Evolutionary conservation across 345 rosid genomes (phyloP).

Genomic region (Kandelia obovata): DNA sequence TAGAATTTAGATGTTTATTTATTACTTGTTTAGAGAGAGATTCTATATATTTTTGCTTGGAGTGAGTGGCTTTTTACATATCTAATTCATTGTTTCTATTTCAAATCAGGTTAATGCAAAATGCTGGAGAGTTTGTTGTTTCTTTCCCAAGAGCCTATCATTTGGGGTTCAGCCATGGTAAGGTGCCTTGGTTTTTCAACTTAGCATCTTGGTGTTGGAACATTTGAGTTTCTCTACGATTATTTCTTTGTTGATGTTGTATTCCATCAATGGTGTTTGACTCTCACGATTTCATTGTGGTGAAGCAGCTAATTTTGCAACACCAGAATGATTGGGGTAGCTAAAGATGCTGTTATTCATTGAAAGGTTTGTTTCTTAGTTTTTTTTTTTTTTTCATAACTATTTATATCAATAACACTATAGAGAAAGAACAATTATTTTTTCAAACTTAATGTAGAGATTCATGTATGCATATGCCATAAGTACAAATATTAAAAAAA

Average conservation of each 20-base stretch:
- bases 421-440: too few relatives aligned
- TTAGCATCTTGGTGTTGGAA: neutral
- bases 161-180: constrained; percentile 97
- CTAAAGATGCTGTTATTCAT: constrained; percentile 76
- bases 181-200: constrained; percentile 32
- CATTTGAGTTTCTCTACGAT: constrained; percentile 6
- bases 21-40: too few relatives aligned
- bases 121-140: constrained; percentile 80
- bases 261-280: constrained; percentile 10
- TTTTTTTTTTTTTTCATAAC: too few relatives aligned
- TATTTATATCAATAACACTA: too few relatives aligned
- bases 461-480: too few relatives aligned
- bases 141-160: constrained; percentile 98
- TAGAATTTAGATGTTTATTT: too few relatives aligned
- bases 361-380: too few relatives aligned
- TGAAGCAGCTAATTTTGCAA: constrained; percentile 87
- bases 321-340: constrained; percentile 82
- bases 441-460: too few relatives aligned
- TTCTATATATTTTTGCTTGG: too few relatives aligned
- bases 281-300: constrained; percentile 70
- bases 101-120: constrained; percentile 71
- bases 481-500: too few relatives aligned
- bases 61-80: neutral
- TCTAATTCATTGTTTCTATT: neutral
- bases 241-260: neutral